Conservation (phyloP, 495 filamentous ascomycete genomes). For the Aspergillus funiculosus region DNA sequence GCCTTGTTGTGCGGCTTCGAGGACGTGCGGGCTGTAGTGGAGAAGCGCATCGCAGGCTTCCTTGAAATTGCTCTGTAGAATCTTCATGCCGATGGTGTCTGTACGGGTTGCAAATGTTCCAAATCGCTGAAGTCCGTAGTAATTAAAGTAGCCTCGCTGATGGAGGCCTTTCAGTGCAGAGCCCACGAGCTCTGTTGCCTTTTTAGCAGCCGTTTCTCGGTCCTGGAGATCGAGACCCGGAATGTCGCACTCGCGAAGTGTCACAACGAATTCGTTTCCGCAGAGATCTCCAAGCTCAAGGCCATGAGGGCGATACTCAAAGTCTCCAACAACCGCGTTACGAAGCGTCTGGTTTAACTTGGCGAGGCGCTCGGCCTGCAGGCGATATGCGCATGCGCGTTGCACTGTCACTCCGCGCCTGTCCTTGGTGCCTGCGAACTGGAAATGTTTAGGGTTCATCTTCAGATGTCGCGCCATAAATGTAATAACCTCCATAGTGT, state of each 20-base stretch:
- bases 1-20: constrained; percentile 43
- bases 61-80: constrained; percentile 74
- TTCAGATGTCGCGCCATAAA: constrained; percentile 64
- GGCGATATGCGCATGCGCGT: constrained; percentile 65
- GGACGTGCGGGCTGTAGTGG: constrained; percentile 50
- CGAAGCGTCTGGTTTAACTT: constrained; percentile 57
- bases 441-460: constrained; percentile 61
- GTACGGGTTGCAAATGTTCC: constrained; percentile 79
- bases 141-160: constrained; percentile 83
- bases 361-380: constrained; percentile 57
- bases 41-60: constrained; percentile 72
- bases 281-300: constrained; percentile 75
- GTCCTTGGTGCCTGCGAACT: constrained; percentile 93
- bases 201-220: constrained; percentile 29
- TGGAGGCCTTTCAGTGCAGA: constrained; percentile 49
- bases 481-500: constrained; percentile 88
- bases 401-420: constrained; percentile 83
- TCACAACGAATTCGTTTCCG: constrained; percentile 91
- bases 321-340: constrained; percentile 65
- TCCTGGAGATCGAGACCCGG: constrained; percentile 41
- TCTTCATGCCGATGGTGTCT: constrained; percentile 72
- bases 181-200: constrained; percentile 50
- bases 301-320: constrained; percentile 60
- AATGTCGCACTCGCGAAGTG: constrained; percentile 74
- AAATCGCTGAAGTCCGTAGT: constrained; percentile 92